Conservation (phyloP, 345 rosid genomes). For the Melastoma malabathricum region DNA sequence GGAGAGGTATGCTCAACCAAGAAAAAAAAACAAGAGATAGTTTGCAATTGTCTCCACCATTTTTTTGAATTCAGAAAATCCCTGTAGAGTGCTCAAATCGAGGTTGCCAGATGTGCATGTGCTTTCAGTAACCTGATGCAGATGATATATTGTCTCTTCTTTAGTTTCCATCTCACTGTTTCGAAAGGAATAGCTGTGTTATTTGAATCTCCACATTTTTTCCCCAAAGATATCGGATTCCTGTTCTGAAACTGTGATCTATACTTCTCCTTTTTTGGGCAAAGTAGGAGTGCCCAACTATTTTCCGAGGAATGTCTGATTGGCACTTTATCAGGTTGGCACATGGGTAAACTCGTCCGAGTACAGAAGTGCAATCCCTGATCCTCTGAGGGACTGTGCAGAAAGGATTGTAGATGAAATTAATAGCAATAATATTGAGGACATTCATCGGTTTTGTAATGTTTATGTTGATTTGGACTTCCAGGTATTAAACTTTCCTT, state of each 20-base stretch:
- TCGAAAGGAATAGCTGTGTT: too few relatives aligned
- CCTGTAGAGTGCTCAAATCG: too few relatives aligned
- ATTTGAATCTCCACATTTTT: too few relatives aligned
- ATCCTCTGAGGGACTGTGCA: conserved; percentile 73
- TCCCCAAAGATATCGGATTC: too few relatives aligned
- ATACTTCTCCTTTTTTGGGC: too few relatives aligned
- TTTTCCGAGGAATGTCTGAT: conserved; percentile 6
- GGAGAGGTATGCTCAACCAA: conserved; percentile 53
- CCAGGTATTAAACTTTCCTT: conserved; percentile 32
- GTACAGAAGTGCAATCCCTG: conserved; percentile 57
- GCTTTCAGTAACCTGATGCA: too few relatives aligned
- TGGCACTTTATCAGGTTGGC: conserved; percentile 45
- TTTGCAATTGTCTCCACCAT: conserved; percentile 1
- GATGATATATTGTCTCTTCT: too few relatives aligned
- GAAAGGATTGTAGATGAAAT: conserved; percentile 58
- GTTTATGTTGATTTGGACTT: conserved; percentile 64
- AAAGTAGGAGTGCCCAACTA: neutral
- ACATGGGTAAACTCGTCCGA: conserved; percentile 66
- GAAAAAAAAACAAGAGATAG: too few relatives aligned
- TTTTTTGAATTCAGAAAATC: neutral
- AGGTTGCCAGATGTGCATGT: too few relatives aligned
- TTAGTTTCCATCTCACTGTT: too few relatives aligned
- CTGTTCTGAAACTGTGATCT: too few relatives aligned
- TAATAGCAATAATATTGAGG: conserved; percentile 58
- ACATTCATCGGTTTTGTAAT: conserved; percentile 68